These are phyloP conservation scores for Dentipellis sp. DNA, from an alignment of 768 basidiomycete species.

Conservation along the genomic window DNA sequence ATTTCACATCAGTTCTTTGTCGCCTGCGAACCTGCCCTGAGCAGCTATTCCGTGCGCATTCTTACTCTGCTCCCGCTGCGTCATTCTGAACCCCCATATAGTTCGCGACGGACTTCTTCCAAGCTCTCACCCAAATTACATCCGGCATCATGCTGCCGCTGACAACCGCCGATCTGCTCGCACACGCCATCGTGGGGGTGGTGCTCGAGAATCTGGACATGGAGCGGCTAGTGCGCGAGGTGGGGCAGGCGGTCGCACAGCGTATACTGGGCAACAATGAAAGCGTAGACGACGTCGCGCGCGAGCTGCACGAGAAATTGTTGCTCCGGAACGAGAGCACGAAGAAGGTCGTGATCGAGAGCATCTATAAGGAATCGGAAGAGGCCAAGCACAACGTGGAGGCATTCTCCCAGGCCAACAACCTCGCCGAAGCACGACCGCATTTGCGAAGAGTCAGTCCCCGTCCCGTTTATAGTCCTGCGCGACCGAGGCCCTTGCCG, in stretches of 20 bases:
- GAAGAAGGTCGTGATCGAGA: constrained; percentile 93
- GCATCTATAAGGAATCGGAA: constrained; percentile 87
- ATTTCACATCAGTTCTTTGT: constrained; percentile 73
- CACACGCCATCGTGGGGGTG: constrained; percentile 94
- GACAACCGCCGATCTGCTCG: constrained; percentile 88
- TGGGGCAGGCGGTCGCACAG: constrained; percentile 87
- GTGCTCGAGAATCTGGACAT: constrained; percentile 97
- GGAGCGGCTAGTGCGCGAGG: constrained; percentile 92
- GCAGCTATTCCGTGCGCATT: constrained; percentile 72
- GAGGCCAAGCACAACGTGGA: constrained; percentile 87
- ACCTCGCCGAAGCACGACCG: constrained; percentile 65
- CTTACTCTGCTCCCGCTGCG: background rate
- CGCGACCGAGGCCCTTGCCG: background rate
- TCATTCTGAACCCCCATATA: constrained; percentile 19
- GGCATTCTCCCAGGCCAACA: constrained; percentile 68
- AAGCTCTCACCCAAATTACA: constrained; percentile 86
- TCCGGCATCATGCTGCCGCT: constrained; percentile 95
- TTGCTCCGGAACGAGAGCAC: constrained; percentile 91
- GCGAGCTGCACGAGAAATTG: constrained; percentile 86
- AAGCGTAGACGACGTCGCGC: constrained; percentile 93
- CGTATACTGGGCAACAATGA: constrained; percentile 89
- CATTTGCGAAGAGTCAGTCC: constrained; percentile 65
- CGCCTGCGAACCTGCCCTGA: constrained; percentile 95
- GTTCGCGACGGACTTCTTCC: constrained; percentile 93
- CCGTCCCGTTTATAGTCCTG: background rate